phyloP scores from a whole-genome alignment of 768 basidiomycete species.

The Russula virescens region DNA sequence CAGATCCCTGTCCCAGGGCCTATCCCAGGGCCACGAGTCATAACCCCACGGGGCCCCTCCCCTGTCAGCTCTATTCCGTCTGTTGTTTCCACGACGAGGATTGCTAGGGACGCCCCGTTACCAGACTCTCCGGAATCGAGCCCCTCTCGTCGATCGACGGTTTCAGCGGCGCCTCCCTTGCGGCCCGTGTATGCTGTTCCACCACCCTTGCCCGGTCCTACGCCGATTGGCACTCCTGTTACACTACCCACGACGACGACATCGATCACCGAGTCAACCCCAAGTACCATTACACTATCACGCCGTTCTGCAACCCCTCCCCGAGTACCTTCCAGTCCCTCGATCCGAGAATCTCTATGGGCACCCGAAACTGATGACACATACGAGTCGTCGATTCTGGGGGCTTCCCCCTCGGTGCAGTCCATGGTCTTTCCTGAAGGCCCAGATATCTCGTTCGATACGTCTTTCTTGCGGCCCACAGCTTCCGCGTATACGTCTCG shows the following conservation, averaged over 20 bases:
- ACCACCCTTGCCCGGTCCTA: constrained; percentile 25
- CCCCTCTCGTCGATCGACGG: constrained; percentile 4
- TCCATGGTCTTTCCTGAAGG: constrained; percentile 51
- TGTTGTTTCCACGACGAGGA: background rate
- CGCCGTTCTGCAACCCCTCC: constrained; percentile 22
- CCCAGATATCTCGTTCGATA: constrained; percentile 62
- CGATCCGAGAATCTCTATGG: constrained; percentile 47
- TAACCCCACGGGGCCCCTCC: background rate
- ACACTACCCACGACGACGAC: constrained; percentile 28
- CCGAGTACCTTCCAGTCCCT: constrained; percentile 32
- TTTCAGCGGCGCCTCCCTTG: background rate
- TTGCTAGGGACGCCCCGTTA: background rate
- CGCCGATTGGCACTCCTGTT: constrained; percentile 25
- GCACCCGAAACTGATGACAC: constrained; percentile 59
- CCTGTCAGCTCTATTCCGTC: background rate
- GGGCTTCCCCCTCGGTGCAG: constrained; percentile 60
- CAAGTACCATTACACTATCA: constrained; percentile 12
- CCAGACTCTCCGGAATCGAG: constrained; percentile 12
- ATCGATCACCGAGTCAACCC: constrained; percentile 21
- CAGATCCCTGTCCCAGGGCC: background rate
- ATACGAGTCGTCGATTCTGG: constrained; percentile 72
- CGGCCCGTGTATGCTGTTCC: background rate
- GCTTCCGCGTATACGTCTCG: constrained; percentile 31
- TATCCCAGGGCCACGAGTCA: background rate
- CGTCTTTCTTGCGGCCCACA: constrained; percentile 65